Conservation (phyloP, 495 filamentous ascomycete genomes). For the Aspergillus nidulans region DNA sequence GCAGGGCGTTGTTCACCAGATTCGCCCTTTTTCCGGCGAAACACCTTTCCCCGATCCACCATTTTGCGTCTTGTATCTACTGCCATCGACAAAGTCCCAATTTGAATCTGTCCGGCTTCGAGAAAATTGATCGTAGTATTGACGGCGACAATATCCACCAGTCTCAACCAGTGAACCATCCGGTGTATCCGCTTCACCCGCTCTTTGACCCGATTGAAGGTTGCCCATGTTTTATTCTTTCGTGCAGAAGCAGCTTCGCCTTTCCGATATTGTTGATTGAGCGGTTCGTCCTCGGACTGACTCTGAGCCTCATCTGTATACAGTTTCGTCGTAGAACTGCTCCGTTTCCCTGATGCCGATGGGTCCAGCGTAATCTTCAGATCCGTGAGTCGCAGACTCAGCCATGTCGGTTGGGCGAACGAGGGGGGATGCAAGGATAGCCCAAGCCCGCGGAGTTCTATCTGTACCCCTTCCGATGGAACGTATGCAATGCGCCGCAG, state of each 20-base stretch:
- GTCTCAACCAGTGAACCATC: conserved; percentile 78
- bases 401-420: conserved; percentile 95
- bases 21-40: conserved; percentile 72
- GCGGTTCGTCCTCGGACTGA: conserved; percentile 22
- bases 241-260: conserved; percentile 18
- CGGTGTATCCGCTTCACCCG: conserved; percentile 80
- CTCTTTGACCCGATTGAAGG: conserved; percentile 72
- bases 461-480: conserved; percentile 76
- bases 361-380: conserved; percentile 79
- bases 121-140: conserved; percentile 69
- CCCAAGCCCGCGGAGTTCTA: conserved; percentile 86
- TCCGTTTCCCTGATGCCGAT: conserved; percentile 49
- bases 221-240: conserved; percentile 74
- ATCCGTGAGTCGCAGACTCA: conserved; percentile 82
- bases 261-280: conserved; percentile 10
- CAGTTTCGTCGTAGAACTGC: conserved; percentile 24
- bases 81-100: conserved; percentile 77
- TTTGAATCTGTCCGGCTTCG: conserved; percentile 77
- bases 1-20: conserved; percentile 73
- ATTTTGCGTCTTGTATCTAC: conserved; percentile 90
- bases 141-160: conserved; percentile 85
- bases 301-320: conserved; percentile 21
- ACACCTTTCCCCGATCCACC: conserved; percentile 85
- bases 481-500: conserved; percentile 85
- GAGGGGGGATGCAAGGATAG: conserved; percentile 86